Base-by-base conservation (phyloP, 768 basidiomycete species). In the Guyanaporus albipodus region DNA sequence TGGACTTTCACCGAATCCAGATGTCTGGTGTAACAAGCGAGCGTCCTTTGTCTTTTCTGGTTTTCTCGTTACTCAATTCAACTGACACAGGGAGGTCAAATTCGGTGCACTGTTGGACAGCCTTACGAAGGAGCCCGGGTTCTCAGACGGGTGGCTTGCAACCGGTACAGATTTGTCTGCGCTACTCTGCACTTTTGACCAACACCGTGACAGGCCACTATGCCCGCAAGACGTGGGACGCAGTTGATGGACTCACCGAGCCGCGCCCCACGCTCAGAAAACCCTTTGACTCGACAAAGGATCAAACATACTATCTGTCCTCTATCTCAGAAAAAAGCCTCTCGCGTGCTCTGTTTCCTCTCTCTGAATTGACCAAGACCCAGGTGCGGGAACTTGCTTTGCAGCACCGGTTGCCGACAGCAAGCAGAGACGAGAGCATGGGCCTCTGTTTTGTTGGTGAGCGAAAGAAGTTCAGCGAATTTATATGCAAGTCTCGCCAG, bases 371-470 rank as follows among this genome's bases (percentile, higher is more conserved):
- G 8, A 74, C 67, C 6, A 98, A 98, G 66, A 53, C 72, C 0
- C 71, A 85, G 53, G 90, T 96, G 1, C 77, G 91, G 12, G 72
- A 76, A 47, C 68, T 95, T 15, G 94, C 94, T 0, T 66, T 66
- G 8, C 61, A 77, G 26, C 77, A 77, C 61, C 68, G 63, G 1
- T 66, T 97, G 17, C 82, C 84, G 4, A 92, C 85, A 3, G 88
- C 90, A 0, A 72, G 77, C 3, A 75, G 90, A 49, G 75, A 73
- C 15, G 94, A 98, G 60, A 92, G 89, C 64, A 92, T 95, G 81
- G 94, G 94, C 0, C 77, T 98, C 15, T 98, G 94, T 59, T 98
- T 98, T 53, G 83, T 98, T 2, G 94, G 93, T 5, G 80, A 93
- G 60, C 81, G 85, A 58, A 72, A 74, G 9, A 76, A 70, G 38